phyloP scores from a whole-genome alignment of 306 rosid genomes.

The Gynostemma pentaphyllum region DNA sequence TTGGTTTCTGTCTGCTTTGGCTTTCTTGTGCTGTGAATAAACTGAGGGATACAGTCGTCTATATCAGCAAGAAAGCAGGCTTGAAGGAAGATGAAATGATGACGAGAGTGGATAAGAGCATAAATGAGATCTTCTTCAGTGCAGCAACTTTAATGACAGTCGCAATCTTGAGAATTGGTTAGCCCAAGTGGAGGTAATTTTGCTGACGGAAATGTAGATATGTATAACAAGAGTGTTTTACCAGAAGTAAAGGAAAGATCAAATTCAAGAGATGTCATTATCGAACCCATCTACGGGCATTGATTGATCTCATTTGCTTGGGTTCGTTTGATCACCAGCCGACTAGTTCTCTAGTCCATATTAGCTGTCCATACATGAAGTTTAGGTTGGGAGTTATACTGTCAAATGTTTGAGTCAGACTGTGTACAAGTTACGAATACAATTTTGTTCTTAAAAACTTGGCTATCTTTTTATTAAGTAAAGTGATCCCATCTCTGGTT shows the following conservation, averaged over 20 bases:
- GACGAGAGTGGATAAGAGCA: slow-evolving; percentile 42
- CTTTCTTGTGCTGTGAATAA: slow-evolving; percentile 61
- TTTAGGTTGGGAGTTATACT: background rate
- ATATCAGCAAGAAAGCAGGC: slow-evolving; percentile 39
- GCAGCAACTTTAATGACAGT: slow-evolving; percentile 51
- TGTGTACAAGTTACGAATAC: background rate
- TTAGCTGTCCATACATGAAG: background rate
- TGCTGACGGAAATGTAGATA: background rate
- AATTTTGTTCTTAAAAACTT: background rate
- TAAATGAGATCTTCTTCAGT: slow-evolving; percentile 46
- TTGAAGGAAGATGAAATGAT: slow-evolving; percentile 50
- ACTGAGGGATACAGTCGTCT: slow-evolving; percentile 43
- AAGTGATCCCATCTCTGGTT: no score
- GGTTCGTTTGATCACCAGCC: background rate
- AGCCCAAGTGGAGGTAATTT: slow-evolving; percentile 15
- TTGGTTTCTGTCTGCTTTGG: slow-evolving; percentile 75
- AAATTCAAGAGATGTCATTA: background rate
- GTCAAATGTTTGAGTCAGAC: background rate
- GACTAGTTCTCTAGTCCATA: background rate
- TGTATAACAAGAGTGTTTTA: background rate
- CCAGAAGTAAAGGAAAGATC: background rate
- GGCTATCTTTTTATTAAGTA: background rate
- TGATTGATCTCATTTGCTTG: background rate
- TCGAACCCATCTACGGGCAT: background rate
- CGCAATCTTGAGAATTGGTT: slow-evolving; percentile 53